Base-by-base conservation (phyloP, 345 rosid genomes). In the Populus ilicifolia region DNA sequence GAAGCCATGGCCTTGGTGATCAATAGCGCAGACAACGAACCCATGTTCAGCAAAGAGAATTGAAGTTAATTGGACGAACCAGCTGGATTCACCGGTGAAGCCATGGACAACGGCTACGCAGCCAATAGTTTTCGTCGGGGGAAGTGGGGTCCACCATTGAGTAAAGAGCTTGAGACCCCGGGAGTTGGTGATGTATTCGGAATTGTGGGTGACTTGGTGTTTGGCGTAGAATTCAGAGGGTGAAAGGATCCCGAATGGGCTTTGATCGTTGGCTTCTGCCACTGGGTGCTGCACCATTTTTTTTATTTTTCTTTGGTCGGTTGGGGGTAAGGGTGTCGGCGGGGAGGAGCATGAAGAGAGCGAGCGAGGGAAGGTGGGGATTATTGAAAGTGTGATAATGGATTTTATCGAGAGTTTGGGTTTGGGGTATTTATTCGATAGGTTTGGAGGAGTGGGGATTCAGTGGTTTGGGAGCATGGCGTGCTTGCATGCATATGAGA, bases 1-100 rank as follows among this genome's bases (percentile, higher is more conserved):
- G 90, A 86, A 87, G 75, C 99, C 99, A 80, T 96, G 99, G 77
- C 99, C 99, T 79, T 92, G 98, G 85, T 96, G 99, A 82, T 93
- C 99, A 71, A 96, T 88, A 4, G 97, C 96, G 70, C 98, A 96
- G 29, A 90, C 85, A 76, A 85, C 87, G 80, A 90, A 93, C 0
- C 99, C 98, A 1, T 89, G 86, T 72, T 90, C 71, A 44, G 99
- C 97, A 66, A 96, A 92, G 82, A 91, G 87, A 20, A 93, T 76
- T 21, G 99, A 78, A 16, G 98, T 92, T 35, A 89, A 88, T 73
- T 89, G 94, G 36, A 92, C 14, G 62, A 89, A 64, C 97, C 99
- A 93, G 87, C 91, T 88, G 67, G 97, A 83, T 84, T 93, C 99
- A 25, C 95, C 94, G 52, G 98, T 92, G 90, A 79, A 96, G 75